These are phyloP conservation scores for Penicillium macrosclerotiorum DNA, from an alignment of 495 filamentous ascomycete species.

Conservation along the genomic window DNA sequence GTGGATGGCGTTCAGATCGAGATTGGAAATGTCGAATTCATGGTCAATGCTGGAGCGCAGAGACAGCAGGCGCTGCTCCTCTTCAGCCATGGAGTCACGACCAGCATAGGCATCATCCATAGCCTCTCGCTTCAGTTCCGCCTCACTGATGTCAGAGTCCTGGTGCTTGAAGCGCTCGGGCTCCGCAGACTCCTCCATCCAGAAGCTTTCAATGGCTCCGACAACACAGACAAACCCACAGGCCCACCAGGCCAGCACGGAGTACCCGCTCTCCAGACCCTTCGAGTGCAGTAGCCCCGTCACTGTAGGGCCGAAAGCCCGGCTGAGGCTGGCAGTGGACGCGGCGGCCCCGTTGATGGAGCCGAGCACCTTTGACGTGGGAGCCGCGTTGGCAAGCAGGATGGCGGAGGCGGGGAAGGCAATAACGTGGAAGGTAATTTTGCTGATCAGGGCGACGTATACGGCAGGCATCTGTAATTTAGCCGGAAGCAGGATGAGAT, in stretches of 20 bases:
- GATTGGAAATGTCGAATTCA: slow-evolving; percentile 31
- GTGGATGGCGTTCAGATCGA: slow-evolving; percentile 20
- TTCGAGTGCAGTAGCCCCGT: slow-evolving; percentile 81
- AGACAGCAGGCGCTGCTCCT: slow-evolving; percentile 42
- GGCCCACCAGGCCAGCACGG: slow-evolving; percentile 90
- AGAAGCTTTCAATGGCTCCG: slow-evolving; percentile 61
- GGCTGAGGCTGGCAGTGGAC: slow-evolving; percentile 80
- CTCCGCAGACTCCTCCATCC: slow-evolving; percentile 46
- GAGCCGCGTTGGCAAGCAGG: slow-evolving; percentile 79
- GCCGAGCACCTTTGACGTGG: slow-evolving; percentile 75
- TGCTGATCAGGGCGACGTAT: slow-evolving; percentile 75
- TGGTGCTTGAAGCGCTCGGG: slow-evolving; percentile 25
- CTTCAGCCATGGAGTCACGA: slow-evolving; percentile 27
- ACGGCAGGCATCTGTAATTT: slow-evolving; percentile 67
- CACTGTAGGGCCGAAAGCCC: slow-evolving; percentile 84
- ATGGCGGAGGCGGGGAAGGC: slow-evolving; percentile 85
- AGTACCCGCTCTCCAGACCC: slow-evolving; percentile 75
- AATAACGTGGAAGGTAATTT: slow-evolving; percentile 82
- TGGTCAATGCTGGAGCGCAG: slow-evolving; percentile 41
- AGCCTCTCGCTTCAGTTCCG: slow-evolving; percentile 27
- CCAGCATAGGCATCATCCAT: slow-evolving; percentile 19
- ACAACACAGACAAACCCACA: slow-evolving; percentile 70
- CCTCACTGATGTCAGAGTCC: slow-evolving; percentile 20
- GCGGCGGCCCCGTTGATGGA: slow-evolving; percentile 92
- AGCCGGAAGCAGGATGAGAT: slow-evolving; percentile 79